Conservation (phyloP, 78 protist genomes). For the Anaeramoeba flamelloides region DNA sequence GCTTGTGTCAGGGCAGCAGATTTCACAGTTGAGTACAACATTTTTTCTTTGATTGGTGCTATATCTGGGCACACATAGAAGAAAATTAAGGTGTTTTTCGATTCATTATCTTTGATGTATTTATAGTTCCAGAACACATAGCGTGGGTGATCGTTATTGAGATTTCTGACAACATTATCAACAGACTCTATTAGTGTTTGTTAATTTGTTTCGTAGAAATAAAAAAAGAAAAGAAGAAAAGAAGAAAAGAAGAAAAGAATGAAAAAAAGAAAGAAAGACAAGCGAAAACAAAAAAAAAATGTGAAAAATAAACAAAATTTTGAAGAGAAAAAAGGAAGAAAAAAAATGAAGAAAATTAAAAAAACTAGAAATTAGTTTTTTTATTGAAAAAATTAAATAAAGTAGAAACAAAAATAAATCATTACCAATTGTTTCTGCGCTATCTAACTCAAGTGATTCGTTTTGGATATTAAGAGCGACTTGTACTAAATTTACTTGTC, state of each 20-base stretch:
- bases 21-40: neutral
- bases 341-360: no score
- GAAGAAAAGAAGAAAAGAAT: no score
- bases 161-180: neutral
- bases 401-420: no score
- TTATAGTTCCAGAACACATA: neutral
- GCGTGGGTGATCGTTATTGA: neutral
- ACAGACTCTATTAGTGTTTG: no score
- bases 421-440: neutral
- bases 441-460: neutral
- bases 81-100: neutral
- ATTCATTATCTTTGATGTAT: neutral
- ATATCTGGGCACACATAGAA: neutral
- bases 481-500: neutral
- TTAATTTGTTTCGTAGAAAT: no score
- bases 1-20: neutral
- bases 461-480: neutral
- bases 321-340: no score
- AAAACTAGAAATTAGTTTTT: no score
- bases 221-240: no score
- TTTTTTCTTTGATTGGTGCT: neutral
- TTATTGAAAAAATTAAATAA: no score
- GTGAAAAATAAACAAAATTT: no score
- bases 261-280: no score
- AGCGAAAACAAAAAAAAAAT: no score